Evolutionary conservation across 2,329 filamentous ascomycete species (phyloP).

Genomic region (Colletotrichum sp.): DNA sequence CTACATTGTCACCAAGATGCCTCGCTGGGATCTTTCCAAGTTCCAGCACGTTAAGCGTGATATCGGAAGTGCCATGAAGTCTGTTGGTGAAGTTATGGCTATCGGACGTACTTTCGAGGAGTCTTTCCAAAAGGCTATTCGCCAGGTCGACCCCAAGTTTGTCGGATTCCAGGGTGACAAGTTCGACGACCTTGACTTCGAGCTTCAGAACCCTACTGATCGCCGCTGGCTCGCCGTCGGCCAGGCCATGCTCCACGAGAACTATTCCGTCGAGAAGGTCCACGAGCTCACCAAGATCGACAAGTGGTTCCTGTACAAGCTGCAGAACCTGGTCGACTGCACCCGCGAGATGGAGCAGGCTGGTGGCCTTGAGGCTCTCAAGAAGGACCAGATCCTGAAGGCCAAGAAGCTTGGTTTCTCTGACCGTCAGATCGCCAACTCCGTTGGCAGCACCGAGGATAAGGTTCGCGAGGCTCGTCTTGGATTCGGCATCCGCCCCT

Average conservation of each 20-base stretch:
- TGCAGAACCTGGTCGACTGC: conserved; percentile 95
- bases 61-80: conserved; percentile 99
- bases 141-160: conserved; percentile 92
- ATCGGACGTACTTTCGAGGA: conserved; percentile 99
- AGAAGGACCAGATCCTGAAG: conserved; percentile 86
- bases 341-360: conserved; percentile 84
- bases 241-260: conserved; percentile 96
- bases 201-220: conserved; percentile 91
- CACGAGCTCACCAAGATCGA: conserved; percentile 98
- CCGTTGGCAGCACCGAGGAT: conserved; percentile 86
- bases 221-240: conserved; percentile 97
- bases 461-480: conserved; percentile 85
- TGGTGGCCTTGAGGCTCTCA: conserved; percentile 82
- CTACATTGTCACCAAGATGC: conserved; percentile 98
- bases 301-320: conserved; percentile 99
- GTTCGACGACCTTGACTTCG: conserved; percentile 91
- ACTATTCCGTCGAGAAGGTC: conserved; percentile 89
- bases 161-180: conserved; percentile 94
- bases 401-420: conserved; percentile 99
- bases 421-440: conserved; percentile 90
- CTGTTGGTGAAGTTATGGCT: conserved; percentile 98
- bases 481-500: conserved; percentile 88
- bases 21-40: conserved; percentile 97
- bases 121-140: conserved; percentile 98
- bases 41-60: conserved; percentile 99